phyloP scores from a whole-genome alignment of 805 yeast species.

The Komagataella ulmi region DNA sequence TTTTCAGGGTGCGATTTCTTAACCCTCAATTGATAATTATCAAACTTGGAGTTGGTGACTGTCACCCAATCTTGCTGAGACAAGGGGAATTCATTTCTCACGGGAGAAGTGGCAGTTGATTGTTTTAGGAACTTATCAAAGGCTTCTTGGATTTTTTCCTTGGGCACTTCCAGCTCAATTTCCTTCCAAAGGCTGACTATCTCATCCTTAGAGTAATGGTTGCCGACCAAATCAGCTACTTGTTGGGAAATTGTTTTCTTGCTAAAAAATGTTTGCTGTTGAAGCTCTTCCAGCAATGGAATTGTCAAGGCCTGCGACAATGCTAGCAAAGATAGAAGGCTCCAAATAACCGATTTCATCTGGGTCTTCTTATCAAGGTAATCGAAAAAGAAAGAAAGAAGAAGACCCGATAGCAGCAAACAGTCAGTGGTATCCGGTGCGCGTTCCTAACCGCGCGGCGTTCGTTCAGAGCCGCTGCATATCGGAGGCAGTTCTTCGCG shows the following conservation, averaged over 20 bases:
- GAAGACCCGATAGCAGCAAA: neutral
- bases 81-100: neutral
- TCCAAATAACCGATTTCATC: neutral
- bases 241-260: neutral
- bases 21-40: slow-evolving; percentile 35
- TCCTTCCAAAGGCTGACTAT: neutral
- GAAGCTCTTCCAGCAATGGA: neutral
- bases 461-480: neutral
- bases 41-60: slow-evolving; percentile 14
- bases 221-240: neutral
- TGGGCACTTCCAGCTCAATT: neutral
- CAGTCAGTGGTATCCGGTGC: neutral
- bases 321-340: neutral
- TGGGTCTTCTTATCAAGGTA: neutral
- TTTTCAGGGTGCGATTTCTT: slow-evolving; percentile 32
- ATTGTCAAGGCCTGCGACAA: neutral
- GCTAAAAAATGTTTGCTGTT: neutral
- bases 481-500: neutral
- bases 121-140: neutral
- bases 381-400: neutral
- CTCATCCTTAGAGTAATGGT: neutral
- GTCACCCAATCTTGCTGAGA: neutral
- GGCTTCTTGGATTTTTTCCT: neutral
- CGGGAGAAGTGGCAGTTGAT: neutral
- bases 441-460: neutral